Conservation (phyloP, 352 stramenopile species). For the Globisporangium takayamanum region DNA sequence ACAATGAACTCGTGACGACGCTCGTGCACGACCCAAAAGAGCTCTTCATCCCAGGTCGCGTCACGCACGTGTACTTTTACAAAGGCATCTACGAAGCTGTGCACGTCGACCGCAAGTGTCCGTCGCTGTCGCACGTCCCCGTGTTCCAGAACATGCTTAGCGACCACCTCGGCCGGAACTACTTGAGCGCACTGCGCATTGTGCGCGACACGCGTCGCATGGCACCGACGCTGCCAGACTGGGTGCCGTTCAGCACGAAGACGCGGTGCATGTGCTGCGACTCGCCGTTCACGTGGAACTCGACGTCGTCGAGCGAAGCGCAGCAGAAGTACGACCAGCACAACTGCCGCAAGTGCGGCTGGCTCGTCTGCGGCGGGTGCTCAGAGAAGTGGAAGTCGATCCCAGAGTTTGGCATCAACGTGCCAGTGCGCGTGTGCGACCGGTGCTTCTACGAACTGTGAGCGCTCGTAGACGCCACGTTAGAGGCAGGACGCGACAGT, state of each 20-base stretch:
- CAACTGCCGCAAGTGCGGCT: conserved; percentile 82
- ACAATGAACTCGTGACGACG: conserved; percentile 37
- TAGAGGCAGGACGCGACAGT: too few relatives aligned
- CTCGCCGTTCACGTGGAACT: conserved; percentile 86
- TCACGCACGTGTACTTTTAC: conserved; percentile 78
- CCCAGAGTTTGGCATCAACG: conserved; percentile 80
- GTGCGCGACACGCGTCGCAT: conserved; percentile 65
- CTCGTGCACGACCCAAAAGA: conserved; percentile 66
- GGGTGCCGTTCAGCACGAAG: conserved; percentile 77
- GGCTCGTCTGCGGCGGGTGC: conserved; percentile 79
- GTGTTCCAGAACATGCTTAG: conserved; percentile 85
- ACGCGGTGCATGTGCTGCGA: conserved; percentile 87
- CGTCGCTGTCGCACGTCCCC: conserved; percentile 64
- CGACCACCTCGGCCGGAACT: conserved; percentile 76
- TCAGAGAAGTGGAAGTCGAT: conserved; percentile 83
- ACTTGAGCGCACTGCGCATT: conserved; percentile 73
- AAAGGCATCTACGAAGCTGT: conserved; percentile 81
- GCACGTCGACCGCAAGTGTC: conserved; percentile 68
- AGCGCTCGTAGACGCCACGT: not conserved
- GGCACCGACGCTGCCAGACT: conserved; percentile 48
- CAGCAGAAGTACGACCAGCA: conserved; percentile 88
- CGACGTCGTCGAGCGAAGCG: conserved; percentile 82
- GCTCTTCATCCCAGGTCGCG: conserved; percentile 66
- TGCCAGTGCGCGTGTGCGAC: conserved; percentile 80
- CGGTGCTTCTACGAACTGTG: conserved; percentile 81